These are phyloP conservation scores for Pestalotiopsis sp. DNA, from an alignment of 2,329 filamentous ascomycete species.

Conservation along the genomic window DNA sequence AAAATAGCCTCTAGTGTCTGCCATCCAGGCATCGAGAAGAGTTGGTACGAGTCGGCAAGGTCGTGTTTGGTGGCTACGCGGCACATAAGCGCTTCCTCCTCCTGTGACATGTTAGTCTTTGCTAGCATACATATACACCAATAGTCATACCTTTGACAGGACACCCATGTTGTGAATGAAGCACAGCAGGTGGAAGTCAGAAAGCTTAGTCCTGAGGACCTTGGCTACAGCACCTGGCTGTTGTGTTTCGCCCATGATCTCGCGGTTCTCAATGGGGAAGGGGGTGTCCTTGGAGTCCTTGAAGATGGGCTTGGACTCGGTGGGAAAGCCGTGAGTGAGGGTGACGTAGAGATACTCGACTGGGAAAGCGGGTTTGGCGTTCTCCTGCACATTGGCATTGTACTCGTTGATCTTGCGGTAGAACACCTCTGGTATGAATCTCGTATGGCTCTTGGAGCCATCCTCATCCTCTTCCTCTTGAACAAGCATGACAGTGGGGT, in stretches of 20 bases:
- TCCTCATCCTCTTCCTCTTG: slow-evolving; percentile 89
- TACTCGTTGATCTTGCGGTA: slow-evolving; percentile 96
- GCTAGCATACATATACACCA: neutral
- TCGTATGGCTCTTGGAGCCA: slow-evolving; percentile 64
- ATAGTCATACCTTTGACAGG: slow-evolving; percentile 73
- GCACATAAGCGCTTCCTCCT: slow-evolving; percentile 85
- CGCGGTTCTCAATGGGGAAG: slow-evolving; percentile 92
- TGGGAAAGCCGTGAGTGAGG: slow-evolving; percentile 94
- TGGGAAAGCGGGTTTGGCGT: slow-evolving; percentile 93
- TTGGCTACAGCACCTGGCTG: slow-evolving; percentile 71
- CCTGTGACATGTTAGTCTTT: slow-evolving; percentile 52
- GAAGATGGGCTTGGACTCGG: slow-evolving; percentile 76
- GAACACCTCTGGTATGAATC: slow-evolving; percentile 97
- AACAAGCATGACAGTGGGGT: slow-evolving; percentile 92
- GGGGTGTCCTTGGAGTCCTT: slow-evolving; percentile 70
- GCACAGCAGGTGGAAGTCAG: slow-evolving; percentile 92
- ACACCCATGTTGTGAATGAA: slow-evolving; percentile 82
- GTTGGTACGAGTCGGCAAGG: slow-evolving; percentile 76
- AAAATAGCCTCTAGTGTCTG: slow-evolving; percentile 91
- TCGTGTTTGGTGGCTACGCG: slow-evolving; percentile 82
- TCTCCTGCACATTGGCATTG: slow-evolving; percentile 93
- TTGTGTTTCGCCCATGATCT: slow-evolving; percentile 82
- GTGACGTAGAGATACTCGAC: slow-evolving; percentile 97
- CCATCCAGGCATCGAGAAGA: slow-evolving; percentile 90
- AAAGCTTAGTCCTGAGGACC: slow-evolving; percentile 72